Percentiles rank a stretch among this genome's conserved stretches.
phyloP scores from a whole-genome alignment of 305 asterid genomes.

The Striga hermonthica region DNA sequence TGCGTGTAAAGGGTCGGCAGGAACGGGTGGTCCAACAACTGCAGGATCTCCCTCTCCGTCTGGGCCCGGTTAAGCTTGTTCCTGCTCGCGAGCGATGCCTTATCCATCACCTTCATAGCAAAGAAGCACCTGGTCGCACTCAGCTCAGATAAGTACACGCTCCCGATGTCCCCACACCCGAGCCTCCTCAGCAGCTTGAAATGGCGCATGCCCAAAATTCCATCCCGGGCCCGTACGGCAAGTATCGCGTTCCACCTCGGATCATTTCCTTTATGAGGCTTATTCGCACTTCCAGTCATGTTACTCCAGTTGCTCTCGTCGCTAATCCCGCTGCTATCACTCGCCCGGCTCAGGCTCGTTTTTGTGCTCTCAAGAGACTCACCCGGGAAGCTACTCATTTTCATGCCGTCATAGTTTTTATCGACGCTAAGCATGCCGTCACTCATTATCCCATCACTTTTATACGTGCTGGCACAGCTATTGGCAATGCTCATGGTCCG shows the following conservation, averaged over 20 bases:
- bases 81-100: conserved; percentile 89
- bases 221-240: conserved; percentile 74
- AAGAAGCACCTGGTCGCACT: conserved; percentile 77
- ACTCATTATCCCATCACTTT: conserved; percentile 79
- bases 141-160: conserved; percentile 91
- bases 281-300: conserved; percentile 76
- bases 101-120: conserved; percentile 98
- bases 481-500: conserved; percentile 81
- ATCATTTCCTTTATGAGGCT: conserved; percentile 97
- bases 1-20: conserved; percentile 95
- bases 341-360: conserved; percentile 78
- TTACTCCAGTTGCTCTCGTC: conserved; percentile 98
- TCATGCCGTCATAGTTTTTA: conserved; percentile 41
- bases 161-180: conserved; percentile 96
- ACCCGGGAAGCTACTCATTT: conserved; percentile 42
- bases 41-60: conserved; percentile 91
- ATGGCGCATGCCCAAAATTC: conserved; percentile 87
- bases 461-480: conserved; percentile 76
- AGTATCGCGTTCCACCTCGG: conserved; percentile 97
- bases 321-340: conserved; percentile 90
- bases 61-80: conserved; percentile 85
- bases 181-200: conserved; percentile 81
- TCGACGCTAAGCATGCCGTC: conserved; percentile 97
- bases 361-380: conserved; percentile 91
- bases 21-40: conserved; percentile 95